A percentile compares a stretch with the other conserved stretches of the same genome.
Conservation (phyloP, 306 rosid species). For the Mucuna pruriens region DNA sequence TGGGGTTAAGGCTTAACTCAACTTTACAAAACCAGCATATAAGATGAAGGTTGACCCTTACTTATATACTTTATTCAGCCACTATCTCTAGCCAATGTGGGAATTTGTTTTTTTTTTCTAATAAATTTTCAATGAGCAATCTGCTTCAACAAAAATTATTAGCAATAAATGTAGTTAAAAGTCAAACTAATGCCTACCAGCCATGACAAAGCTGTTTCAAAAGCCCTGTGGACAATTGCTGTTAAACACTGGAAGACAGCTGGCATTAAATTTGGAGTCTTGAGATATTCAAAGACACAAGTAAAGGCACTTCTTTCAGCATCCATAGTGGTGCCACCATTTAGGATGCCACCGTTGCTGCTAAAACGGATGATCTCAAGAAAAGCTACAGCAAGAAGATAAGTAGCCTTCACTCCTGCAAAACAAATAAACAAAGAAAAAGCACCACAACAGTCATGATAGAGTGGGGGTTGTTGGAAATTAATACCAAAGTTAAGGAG, state of each 20-base stretch:
- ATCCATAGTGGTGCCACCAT: slow-evolving; percentile 69
- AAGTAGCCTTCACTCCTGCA: slow-evolving; percentile 98
- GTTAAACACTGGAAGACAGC: slow-evolving; percentile 94
- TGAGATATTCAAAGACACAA: slow-evolving; percentile 95
- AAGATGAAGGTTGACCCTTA: too few species aligned
- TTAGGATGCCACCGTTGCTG: slow-evolving; percentile 95
- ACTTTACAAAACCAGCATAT: too few species aligned
- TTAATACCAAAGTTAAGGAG: slow-evolving; percentile 19
- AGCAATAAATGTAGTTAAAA: slow-evolving; percentile 28
- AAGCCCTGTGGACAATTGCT: slow-evolving; percentile 91
- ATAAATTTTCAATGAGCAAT: background rate
- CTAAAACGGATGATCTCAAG: slow-evolving; percentile 94
- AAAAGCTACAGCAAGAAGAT: slow-evolving; percentile 98
- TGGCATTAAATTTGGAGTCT: slow-evolving; percentile 93
- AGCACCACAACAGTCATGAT: slow-evolving; percentile 17
- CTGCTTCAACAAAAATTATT: background rate
- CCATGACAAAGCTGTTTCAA: slow-evolving; percentile 88
- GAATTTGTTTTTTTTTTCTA: too few species aligned
- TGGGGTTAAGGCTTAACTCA: too few species aligned
- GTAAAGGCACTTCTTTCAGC: slow-evolving; percentile 90
- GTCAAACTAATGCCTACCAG: slow-evolving; percentile 68
- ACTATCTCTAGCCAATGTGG: too few species aligned
- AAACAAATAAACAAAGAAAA: slow-evolving; percentile 28
- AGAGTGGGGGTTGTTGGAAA: background rate
- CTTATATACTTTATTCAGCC: too few species aligned